Evolutionary conservation across 176 grass and related monocot species (phyloP).

Genomic region (Olyra latifolia): DNA sequence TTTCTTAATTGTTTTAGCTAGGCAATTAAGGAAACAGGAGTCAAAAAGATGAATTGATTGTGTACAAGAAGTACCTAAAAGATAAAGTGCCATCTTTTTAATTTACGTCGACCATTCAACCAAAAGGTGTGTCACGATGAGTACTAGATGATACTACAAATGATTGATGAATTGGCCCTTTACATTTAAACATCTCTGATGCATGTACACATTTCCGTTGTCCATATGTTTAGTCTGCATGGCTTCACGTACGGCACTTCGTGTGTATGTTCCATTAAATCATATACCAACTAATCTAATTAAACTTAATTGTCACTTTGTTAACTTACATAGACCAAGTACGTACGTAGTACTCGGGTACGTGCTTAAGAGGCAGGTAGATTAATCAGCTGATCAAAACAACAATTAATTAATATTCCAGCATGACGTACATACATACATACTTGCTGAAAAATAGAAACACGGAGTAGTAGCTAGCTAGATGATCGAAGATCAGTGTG

Average conservation of each 20-base stretch:
- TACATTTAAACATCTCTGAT: not conserved
- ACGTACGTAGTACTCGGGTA: not conserved
- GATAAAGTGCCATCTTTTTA: conserved; percentile 39
- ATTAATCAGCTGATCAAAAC: not conserved
- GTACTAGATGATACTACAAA: not conserved
- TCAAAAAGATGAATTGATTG: conserved; percentile 30
- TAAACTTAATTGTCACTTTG: not conserved
- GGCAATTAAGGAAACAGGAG: not conserved
- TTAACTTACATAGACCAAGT: not conserved
- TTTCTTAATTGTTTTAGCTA: not conserved
- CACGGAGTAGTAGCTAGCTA: no score
- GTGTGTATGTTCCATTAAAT: not conserved
- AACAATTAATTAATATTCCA: not conserved
- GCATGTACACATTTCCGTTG: not conserved
- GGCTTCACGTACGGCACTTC: not conserved
- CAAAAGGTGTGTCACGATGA: conserved; percentile 19
- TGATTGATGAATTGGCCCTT: not conserved
- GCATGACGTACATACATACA: not conserved
- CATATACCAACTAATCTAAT: not conserved
- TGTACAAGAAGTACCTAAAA: conserved; percentile 44
- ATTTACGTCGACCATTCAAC: conserved; percentile 2
- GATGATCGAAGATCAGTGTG: no score
- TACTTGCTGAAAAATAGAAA: not conserved
- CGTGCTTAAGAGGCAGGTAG: not conserved
- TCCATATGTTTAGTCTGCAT: not conserved